Conservation (phyloP, 495 filamentous ascomycete genomes). For the Parachaetomium inaequale region DNA sequence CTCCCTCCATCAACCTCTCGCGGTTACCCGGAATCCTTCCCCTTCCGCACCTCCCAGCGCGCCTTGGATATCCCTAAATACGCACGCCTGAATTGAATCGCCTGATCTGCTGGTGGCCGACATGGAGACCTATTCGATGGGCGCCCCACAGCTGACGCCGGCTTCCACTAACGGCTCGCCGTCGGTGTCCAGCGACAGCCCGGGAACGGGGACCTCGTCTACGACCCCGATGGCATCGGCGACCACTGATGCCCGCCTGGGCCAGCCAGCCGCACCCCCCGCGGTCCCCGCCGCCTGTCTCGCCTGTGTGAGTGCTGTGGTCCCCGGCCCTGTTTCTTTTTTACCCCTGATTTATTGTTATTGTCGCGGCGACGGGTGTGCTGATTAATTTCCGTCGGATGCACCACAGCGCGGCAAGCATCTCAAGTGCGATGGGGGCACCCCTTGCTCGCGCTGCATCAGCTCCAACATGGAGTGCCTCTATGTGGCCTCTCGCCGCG, state of each 20-base stretch:
- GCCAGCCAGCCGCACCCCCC: constrained; percentile 33
- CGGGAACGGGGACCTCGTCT: constrained; percentile 33
- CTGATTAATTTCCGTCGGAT: constrained; percentile 11
- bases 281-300: constrained; percentile 48
- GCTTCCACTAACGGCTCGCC: constrained; percentile 34
- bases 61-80: neutral
- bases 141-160: constrained; percentile 32
- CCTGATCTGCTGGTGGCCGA: constrained; percentile 27
- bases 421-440: constrained; percentile 48
- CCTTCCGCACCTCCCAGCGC: constrained; percentile 9
- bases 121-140: constrained; percentile 35
- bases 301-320: constrained; percentile 43
- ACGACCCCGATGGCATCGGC: constrained; percentile 25
- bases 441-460: constrained; percentile 45
- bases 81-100: constrained; percentile 11
- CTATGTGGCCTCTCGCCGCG: constrained; percentile 50
- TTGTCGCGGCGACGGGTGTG: constrained; percentile 7
- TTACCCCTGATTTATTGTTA: constrained; percentile 10
- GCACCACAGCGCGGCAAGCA: constrained; percentile 41
- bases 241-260: constrained; percentile 32
- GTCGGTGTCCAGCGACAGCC: constrained; percentile 32
- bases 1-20: constrained; percentile 1
- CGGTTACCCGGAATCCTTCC: neutral
- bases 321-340: constrained; percentile 17
- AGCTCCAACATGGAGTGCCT: constrained; percentile 42